Evolutionary conservation across 768 basidiomycete species (phyloP).

Genomic region (Coprinopsis cinerea): DNA sequence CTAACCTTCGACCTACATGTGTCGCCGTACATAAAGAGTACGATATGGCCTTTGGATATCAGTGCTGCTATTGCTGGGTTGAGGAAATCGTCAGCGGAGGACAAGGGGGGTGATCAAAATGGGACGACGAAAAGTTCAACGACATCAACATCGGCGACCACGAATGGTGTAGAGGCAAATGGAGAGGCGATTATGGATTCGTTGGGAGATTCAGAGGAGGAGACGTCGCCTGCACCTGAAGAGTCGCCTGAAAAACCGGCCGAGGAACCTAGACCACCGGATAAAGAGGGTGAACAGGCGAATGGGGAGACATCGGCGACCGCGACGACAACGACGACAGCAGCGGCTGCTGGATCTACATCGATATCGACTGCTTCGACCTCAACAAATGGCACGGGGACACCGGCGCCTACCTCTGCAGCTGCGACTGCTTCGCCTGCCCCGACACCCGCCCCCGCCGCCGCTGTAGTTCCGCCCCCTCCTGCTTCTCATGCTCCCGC

Average conservation of each 20-base stretch:
- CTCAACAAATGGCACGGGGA: too few species aligned
- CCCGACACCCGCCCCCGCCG: not conserved
- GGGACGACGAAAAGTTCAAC: not conserved
- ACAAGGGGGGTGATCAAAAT: constrained; percentile 17
- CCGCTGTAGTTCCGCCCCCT: too few species aligned
- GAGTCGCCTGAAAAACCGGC: constrained; percentile 8
- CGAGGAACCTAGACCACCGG: constrained; percentile 12
- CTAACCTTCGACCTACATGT: constrained; percentile 66
- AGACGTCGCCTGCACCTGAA: constrained; percentile 10
- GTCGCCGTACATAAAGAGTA: constrained; percentile 53
- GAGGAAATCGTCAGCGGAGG: constrained; percentile 25
- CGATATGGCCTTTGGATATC: constrained; percentile 73
- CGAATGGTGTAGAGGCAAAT: not conserved
- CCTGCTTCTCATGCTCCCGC: constrained; percentile 7
- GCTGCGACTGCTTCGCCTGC: constrained; percentile 10
- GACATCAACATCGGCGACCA: too few species aligned
- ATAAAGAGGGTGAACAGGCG: constrained; percentile 9
- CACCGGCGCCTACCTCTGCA: constrained; percentile 18
- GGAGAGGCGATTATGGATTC: constrained; percentile 23
- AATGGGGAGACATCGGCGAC: not conserved
- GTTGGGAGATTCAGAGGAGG: constrained; percentile 13
- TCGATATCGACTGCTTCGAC: constrained; percentile 16
- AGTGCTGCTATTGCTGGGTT: constrained; percentile 56
- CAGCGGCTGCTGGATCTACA: constrained; percentile 7
- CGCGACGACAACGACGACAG: not conserved